phyloP scores from a whole-genome alignment of 202 grass and related monocot species.

The Panicum hallii region DNA sequence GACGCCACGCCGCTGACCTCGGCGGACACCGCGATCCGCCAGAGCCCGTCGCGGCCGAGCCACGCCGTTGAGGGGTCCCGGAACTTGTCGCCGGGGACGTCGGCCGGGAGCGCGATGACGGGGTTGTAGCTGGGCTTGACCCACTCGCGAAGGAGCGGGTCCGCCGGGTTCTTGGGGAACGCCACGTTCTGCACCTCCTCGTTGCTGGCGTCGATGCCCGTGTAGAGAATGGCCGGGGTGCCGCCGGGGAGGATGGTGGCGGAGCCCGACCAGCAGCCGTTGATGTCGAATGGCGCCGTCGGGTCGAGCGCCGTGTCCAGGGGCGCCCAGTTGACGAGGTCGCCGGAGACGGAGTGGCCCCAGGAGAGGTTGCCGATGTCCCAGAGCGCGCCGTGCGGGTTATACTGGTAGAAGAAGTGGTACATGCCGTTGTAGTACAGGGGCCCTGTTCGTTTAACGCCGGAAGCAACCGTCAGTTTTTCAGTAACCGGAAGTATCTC shows the following conservation, averaged over 20 bases:
- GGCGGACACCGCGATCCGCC: slow-evolving; percentile 58
- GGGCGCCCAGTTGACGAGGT: slow-evolving; percentile 67
- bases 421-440: slow-evolving; percentile 70
- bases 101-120: slow-evolving; percentile 49
- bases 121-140: slow-evolving; percentile 67
- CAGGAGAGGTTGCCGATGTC: slow-evolving; percentile 69
- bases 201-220: slow-evolving; percentile 49
- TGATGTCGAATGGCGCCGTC: slow-evolving; percentile 57
- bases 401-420: slow-evolving; percentile 82
- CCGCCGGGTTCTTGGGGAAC: slow-evolving; percentile 52
- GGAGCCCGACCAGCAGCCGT: slow-evolving; percentile 75
- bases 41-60: slow-evolving; percentile 52
- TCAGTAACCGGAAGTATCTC: background rate
- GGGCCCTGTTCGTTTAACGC: slow-evolving; percentile 44
- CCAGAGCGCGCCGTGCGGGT: slow-evolving; percentile 60
- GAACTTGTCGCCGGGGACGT: slow-evolving; percentile 51
- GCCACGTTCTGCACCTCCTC: slow-evolving; percentile 72
- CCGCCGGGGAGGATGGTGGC: slow-evolving; percentile 53
- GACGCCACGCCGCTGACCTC: slow-evolving; percentile 39
- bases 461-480: background rate
- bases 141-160: slow-evolving; percentile 65
- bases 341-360: slow-evolving; percentile 77
- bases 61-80: slow-evolving; percentile 61
- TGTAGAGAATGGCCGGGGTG: slow-evolving; percentile 61
- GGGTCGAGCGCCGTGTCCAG: slow-evolving; percentile 48